Evolutionary conservation across 2,329 filamentous ascomycete species (phyloP).

Genomic region (Diaporthe sp.): DNA sequence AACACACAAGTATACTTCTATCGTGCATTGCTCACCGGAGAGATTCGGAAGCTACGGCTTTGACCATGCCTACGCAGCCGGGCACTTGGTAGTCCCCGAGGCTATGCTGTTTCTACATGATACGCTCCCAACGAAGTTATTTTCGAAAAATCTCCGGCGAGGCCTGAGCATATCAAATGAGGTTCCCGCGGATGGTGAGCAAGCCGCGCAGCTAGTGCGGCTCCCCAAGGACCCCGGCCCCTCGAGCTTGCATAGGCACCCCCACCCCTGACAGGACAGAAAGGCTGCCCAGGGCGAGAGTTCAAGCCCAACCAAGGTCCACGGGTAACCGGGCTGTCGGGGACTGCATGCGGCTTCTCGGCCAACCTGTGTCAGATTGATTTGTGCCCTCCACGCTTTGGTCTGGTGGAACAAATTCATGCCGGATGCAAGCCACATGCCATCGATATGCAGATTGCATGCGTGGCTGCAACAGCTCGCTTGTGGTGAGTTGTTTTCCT

Average conservation of each 20-base stretch:
- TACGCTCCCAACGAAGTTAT: not conserved
- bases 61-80: not conserved
- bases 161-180: slow-evolving; percentile 1
- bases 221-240: slow-evolving; percentile 13
- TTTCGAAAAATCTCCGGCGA: not conserved
- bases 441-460: not conserved
- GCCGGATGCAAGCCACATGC: slow-evolving; percentile 31
- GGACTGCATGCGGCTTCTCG: slow-evolving; percentile 23
- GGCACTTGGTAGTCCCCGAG: not conserved
- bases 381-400: slow-evolving; percentile 1
- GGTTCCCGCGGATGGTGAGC: not conserved
- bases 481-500: not conserved
- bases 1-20: not conserved
- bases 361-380: slow-evolving; percentile 18
- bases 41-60: not conserved
- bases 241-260: slow-evolving; percentile 18
- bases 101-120: not conserved
- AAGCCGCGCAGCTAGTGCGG: slow-evolving; percentile 20
- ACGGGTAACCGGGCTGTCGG: slow-evolving; percentile 30
- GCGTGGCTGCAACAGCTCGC: slow-evolving; percentile 24
- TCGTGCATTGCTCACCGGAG: not conserved
- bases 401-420: slow-evolving; percentile 26
- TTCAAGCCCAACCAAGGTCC: slow-evolving; percentile 17
- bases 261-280: not conserved
- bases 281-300: not conserved